These are phyloP conservation scores for Diutina neorugosa DNA, from an alignment of 1,139 yeast species.

Conservation along the genomic window DNA sequence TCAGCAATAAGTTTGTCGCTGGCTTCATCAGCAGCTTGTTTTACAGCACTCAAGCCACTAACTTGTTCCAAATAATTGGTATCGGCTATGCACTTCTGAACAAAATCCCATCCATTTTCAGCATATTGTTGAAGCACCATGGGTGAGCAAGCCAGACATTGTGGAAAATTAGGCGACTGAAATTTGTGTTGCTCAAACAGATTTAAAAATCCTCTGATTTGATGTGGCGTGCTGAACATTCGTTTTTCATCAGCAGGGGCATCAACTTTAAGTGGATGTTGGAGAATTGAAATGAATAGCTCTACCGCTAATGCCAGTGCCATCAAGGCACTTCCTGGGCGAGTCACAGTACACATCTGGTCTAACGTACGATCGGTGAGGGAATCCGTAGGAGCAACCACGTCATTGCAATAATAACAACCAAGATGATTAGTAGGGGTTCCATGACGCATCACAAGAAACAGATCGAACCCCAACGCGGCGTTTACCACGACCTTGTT, in stretches of 20 bases:
- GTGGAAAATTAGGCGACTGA: conserved; percentile 56
- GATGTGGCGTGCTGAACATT: conserved; percentile 77
- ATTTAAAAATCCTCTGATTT: conserved; percentile 72
- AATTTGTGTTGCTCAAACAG: conserved; percentile 53
- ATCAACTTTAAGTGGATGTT: conserved; percentile 40
- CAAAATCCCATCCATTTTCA: conserved; percentile 68
- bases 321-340: conserved; percentile 88
- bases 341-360: conserved; percentile 96
- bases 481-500: conserved; percentile 75
- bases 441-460: conserved; percentile 90
- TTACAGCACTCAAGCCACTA: conserved; percentile 68
- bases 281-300: conserved; percentile 60
- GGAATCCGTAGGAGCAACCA: conserved; percentile 86
- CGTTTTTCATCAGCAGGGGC: conserved; percentile 34
- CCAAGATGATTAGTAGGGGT: conserved; percentile 38
- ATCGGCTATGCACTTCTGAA: conserved; percentile 53
- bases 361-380: conserved; percentile 77
- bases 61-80: conserved; percentile 56
- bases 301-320: conserved; percentile 88
- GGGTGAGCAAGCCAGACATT: conserved; percentile 79
- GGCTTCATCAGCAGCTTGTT: conserved; percentile 61
- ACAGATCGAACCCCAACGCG: conserved; percentile 91
- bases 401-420: conserved; percentile 92
- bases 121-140: conserved; percentile 39
- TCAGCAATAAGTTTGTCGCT: not conserved